Evolutionary conservation across 2,329 filamentous ascomycete genomes (phyloP), one percentile per base, ranked within the genome.

Genomic region (Verticillium alfalfae): DNA sequence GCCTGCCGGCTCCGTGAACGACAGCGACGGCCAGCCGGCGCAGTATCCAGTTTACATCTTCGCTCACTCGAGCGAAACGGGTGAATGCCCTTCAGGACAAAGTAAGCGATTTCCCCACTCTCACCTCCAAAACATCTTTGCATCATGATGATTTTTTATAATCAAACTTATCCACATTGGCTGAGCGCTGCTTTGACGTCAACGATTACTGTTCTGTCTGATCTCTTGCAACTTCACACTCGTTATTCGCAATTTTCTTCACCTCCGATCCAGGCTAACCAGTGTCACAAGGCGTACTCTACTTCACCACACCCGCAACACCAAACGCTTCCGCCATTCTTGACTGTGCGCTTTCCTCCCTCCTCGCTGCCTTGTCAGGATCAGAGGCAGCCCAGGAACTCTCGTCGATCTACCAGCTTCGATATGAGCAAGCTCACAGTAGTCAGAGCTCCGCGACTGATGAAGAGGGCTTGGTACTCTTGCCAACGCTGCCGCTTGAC

Each of bases 91-190:
- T 34, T 67, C 76, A 65, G 88, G 89, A 77, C 93, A 98, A 87
- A 88, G 94, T 99, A 85, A 92, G 94, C 57, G 62, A 26, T 63
- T 34, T 31, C 31, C 34, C 39, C 52, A 62, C 64, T 66, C 45
- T 49, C 66, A 60, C 26, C 5, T 65, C 62, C 58, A 63, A 63
- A 49, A 45, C 64, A 61, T 45, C 58, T 60, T 56, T 70, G 73
- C 82, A 77, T 84, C 82, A 90, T 93, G 94, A 97, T 98, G 93
- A 97, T 83, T 77, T 77, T 78, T 84, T 63, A 78, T 76, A 78
- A 81, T 82, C 96, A 95, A 92, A 93, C 93, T 98, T 98, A 98
- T 97, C 94, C 97, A 98, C 94, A 97, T 98, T 98, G 93, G 91
- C 94, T 93, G 94, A 96, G 90, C 79, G 80, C 76, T 84, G 79